Conservation (phyloP, 257 asterid species). For the Capsicum pubescens region DNA sequence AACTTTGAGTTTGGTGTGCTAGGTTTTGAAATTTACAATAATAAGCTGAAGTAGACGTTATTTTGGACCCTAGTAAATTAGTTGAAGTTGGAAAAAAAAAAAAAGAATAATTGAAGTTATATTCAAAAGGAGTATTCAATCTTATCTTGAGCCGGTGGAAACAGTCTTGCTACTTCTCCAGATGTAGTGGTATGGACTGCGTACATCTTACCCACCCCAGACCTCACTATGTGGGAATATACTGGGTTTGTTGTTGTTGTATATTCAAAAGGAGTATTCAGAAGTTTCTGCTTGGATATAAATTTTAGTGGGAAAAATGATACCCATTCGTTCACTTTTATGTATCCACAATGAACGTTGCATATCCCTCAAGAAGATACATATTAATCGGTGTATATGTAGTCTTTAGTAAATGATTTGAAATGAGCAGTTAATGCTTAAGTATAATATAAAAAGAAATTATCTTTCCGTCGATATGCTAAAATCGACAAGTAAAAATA, state of each 20-base stretch:
- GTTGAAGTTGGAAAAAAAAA: background rate
- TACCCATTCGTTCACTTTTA: too few species aligned
- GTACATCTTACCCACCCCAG: too few species aligned
- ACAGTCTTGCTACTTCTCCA: too few species aligned
- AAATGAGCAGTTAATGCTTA: too few species aligned
- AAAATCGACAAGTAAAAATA: background rate
- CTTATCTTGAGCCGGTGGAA: too few species aligned
- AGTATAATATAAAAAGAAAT: background rate
- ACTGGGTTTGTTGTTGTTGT: too few species aligned
- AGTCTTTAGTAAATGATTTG: too few species aligned
- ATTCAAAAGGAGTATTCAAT: background rate
- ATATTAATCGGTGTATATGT: too few species aligned
- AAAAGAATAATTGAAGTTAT: background rate
- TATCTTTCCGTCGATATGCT: background rate
- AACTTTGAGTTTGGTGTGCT: constrained; percentile 19
- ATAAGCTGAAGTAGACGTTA: background rate
- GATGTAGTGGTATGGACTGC: too few species aligned
- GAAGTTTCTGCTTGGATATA: background rate
- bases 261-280: background rate
- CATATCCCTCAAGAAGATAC: too few species aligned
- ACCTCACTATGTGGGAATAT: too few species aligned
- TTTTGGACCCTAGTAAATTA: background rate
- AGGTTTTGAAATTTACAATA: constrained; percentile 14
- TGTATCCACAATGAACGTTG: too few species aligned
- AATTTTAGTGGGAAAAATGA: background rate